Percentiles rank a stretch among this genome's conserved stretches.
These are phyloP conservation scores for Pseudonitzschia multiseries DNA, from an alignment of 108 stramenopile species.

Conservation along the genomic window DNA sequence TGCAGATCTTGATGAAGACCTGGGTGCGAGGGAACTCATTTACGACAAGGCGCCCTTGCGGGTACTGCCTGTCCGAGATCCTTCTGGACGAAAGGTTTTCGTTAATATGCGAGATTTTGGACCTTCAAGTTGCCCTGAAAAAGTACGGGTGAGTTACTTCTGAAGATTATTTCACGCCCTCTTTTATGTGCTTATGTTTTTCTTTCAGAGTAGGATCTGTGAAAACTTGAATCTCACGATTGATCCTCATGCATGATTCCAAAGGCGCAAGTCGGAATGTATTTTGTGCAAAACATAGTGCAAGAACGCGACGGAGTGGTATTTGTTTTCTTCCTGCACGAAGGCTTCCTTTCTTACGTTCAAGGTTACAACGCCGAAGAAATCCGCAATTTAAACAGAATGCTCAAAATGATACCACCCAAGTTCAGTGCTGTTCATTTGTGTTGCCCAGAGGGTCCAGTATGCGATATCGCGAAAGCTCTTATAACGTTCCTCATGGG, in stretches of 20 bases:
- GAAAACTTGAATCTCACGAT: background rate
- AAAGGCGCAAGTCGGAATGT: conserved; percentile 5
- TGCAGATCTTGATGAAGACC: background rate
- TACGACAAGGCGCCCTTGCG: conserved; percentile 9
- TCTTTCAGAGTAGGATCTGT: background rate
- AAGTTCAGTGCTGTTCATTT: conserved; percentile 9
- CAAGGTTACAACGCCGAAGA: background rate
- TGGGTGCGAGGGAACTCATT: background rate
- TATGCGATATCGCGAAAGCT: conserved; percentile 8
- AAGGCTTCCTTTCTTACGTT: background rate
- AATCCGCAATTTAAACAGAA: background rate
- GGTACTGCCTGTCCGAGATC: conserved; percentile 31
- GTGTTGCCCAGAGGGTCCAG: background rate
- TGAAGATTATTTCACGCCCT: background rate
- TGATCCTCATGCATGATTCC: background rate
- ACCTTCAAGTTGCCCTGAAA: background rate
- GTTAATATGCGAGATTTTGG: conserved; percentile 7
- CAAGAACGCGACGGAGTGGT: conserved; percentile 1
- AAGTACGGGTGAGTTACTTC: background rate
- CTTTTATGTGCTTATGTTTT: background rate
- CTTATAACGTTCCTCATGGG: background rate
- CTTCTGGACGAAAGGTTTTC: conserved; percentile 24
- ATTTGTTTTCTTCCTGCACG: background rate
- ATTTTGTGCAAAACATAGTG: background rate
- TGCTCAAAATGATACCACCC: background rate